Evolutionary conservation across 371 early-diverging fungal genomes (phyloP).

Genomic region (Mortierella sp.): DNA sequence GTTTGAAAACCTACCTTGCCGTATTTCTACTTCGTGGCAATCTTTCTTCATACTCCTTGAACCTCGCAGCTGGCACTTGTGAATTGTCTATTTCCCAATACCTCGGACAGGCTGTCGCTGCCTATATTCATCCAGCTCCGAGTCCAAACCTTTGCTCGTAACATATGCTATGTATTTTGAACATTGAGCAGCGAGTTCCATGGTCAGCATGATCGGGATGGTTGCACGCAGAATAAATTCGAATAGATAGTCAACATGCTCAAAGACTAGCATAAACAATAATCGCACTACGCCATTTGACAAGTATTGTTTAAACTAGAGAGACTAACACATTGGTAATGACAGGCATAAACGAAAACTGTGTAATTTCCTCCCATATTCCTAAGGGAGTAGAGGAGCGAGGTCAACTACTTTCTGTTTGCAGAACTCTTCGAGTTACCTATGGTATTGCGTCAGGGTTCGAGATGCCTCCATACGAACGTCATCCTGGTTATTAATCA

Average conservation of each 20-base stretch:
- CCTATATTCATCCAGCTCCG: slow-evolving; percentile 41
- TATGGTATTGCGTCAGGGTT: slow-evolving; percentile 42
- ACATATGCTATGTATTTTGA: slow-evolving; percentile 57
- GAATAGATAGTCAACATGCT: slow-evolving; percentile 59
- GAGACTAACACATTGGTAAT: slow-evolving; percentile 66
- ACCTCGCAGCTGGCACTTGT: too few relatives aligned
- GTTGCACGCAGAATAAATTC: slow-evolving; percentile 57
- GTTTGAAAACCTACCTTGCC: too few relatives aligned
- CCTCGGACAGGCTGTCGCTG: background rate
- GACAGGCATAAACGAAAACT: slow-evolving; percentile 58
- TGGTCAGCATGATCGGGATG: slow-evolving; percentile 60
- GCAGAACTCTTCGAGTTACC: slow-evolving; percentile 59
- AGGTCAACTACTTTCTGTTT: slow-evolving; percentile 24
- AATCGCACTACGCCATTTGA: slow-evolving; percentile 50
- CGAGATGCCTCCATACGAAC: slow-evolving; percentile 62
- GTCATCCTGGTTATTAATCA: slow-evolving; percentile 67
- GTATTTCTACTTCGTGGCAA: too few relatives aligned
- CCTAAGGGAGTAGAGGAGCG: slow-evolving; percentile 21
- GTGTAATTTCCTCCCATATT: slow-evolving; percentile 62
- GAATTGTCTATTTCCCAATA: too few relatives aligned
- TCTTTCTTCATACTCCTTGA: too few relatives aligned
- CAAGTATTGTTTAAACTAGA: slow-evolving; percentile 48
- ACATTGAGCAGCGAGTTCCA: slow-evolving; percentile 57
- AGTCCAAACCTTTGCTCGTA: slow-evolving; percentile 24
- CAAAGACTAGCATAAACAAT: slow-evolving; percentile 62